These are phyloP conservation scores for Acidiella bohemica DNA, from an alignment of 495 filamentous ascomycete genomes.

Conservation along the genomic window DNA sequence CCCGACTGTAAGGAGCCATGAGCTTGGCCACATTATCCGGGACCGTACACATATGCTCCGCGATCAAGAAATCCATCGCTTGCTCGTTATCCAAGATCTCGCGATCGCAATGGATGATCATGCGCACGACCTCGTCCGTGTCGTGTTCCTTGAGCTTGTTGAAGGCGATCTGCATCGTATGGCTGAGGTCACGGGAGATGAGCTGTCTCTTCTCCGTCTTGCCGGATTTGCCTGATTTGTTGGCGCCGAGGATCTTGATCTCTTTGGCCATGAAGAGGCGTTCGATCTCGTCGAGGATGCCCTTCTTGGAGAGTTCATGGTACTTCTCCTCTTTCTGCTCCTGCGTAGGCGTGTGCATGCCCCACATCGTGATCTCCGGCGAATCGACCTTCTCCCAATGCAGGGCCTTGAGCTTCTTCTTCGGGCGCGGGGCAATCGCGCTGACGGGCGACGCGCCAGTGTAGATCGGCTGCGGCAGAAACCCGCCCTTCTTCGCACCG, in stretches of 20 bases:
- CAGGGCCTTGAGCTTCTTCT: conserved; percentile 98
- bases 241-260: conserved; percentile 73
- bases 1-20: conserved; percentile 87
- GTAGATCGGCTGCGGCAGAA: conserved; percentile 23
- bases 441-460: conserved; percentile 15
- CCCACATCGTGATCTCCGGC: conserved; percentile 91
- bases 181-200: conserved; percentile 80
- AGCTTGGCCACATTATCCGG: conserved; percentile 81
- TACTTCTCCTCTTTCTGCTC: conserved; percentile 91
- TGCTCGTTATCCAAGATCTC: conserved; percentile 83
- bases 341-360: conserved; percentile 62
- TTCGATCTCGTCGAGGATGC: conserved; percentile 94
- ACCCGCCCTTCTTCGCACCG: conserved; percentile 30
- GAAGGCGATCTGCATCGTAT: conserved; percentile 84
- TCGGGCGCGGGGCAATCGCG: conserved; percentile 62
- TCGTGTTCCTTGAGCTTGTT: conserved; percentile 74
- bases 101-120: conserved; percentile 88
- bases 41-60: conserved; percentile 80
- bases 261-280: conserved; percentile 96
- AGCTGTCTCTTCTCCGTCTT: conserved; percentile 88
- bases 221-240: conserved; percentile 55
- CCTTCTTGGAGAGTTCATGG: conserved; percentile 76
- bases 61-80: conserved; percentile 95
- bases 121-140: conserved; percentile 70
- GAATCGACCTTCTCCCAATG: conserved; percentile 99